Percentiles rank a stretch among this genome's conserved stretches.
These are phyloP conservation scores for Fusarium nematophilum DNA, from an alignment of 2,329 filamentous ascomycete genomes.

Conservation along the genomic window DNA sequence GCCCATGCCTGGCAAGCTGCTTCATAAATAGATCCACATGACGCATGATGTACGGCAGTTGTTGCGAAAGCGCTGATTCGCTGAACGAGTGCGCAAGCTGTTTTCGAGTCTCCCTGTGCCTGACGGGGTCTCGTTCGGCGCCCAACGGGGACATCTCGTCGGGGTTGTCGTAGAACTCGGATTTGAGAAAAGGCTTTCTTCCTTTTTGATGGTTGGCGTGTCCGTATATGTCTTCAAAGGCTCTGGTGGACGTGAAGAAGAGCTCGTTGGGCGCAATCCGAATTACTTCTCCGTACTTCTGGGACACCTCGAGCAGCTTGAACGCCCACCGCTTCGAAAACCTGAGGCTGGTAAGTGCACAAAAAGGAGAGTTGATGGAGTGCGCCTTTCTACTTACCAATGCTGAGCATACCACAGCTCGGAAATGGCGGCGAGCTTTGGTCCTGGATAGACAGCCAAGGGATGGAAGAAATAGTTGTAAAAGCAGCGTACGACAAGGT, in stretches of 20 bases:
- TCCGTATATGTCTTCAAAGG: slow-evolving; percentile 7
- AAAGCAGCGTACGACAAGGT: too few relatives aligned
- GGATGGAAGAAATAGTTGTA: too few relatives aligned
- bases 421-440: slow-evolving; percentile 4
- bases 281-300: slow-evolving; percentile 8
- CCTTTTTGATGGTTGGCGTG: too few relatives aligned
- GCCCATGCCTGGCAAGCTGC: neutral
- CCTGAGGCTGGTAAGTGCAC: too few relatives aligned
- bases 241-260: too few relatives aligned
- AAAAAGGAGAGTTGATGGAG: too few relatives aligned
- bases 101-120: neutral
- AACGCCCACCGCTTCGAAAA: neutral
- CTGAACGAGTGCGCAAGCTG: slow-evolving; percentile 3
- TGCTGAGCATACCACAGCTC: too few relatives aligned
- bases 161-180: slow-evolving; percentile 8
- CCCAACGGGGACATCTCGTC: neutral
- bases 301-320: neutral
- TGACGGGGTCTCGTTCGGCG: neutral
- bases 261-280: slow-evolving; percentile 15
- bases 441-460: slow-evolving; percentile 1
- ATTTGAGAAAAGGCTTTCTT: too few relatives aligned
- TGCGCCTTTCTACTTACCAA: too few relatives aligned
- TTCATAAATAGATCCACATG: slow-evolving; percentile 3
- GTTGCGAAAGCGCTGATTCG: neutral
- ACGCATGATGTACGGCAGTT: neutral